Evolutionary conservation across 2,329 filamentous ascomycete species (phyloP), one percentile per base, ranked within the genome.

Genomic region (Colletotrichum sp.): DNA sequence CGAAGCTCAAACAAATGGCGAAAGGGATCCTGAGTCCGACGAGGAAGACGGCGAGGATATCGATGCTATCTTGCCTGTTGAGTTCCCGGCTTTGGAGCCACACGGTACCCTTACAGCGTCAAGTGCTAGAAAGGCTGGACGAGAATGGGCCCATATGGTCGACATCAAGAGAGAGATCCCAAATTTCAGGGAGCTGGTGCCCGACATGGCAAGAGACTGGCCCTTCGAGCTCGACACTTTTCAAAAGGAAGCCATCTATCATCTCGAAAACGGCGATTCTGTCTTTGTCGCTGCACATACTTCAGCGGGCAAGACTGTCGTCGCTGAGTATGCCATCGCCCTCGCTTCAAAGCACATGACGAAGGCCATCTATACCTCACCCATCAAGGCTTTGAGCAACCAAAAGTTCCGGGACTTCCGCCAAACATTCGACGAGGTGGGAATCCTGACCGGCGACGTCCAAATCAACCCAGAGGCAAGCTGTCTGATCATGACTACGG

Each of bases 331-430:
- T 85, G 97, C 96, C 65, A 99, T 99, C 83, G 96, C 97, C 8
- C 88, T 99, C 75, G 97, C 97, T 34, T 94, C 95, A n/a, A 98
- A 96, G 82, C 97, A 99, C 83, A 99, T 99, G 96, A 99, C 97
- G 10, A 99, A 99, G 84, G 96, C 97, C 26, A 99, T 99, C 78
- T 99, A 99, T 84, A 99, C 97, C 0, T 99, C 97, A 1, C 97
- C 97, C 0, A 99, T 99, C 88, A 99, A 99, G 84, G 97, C 97
- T 4, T 88, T 99, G 73, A 99, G 97, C 86, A 99, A 99, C 83
- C 97, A 99, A 83, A 99, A 99, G 84, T 99, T 99, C 85, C 92
- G 97, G 78, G 97, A 99, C 83, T 99, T 99, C 83, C 92, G 96
- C 73, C 91, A 93, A 72, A 93, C 92, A 0, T 99, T 99, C 81